Base-by-base conservation (phyloP, 2,329 filamentous ascomycete species). In the Fusarium sp. region DNA sequence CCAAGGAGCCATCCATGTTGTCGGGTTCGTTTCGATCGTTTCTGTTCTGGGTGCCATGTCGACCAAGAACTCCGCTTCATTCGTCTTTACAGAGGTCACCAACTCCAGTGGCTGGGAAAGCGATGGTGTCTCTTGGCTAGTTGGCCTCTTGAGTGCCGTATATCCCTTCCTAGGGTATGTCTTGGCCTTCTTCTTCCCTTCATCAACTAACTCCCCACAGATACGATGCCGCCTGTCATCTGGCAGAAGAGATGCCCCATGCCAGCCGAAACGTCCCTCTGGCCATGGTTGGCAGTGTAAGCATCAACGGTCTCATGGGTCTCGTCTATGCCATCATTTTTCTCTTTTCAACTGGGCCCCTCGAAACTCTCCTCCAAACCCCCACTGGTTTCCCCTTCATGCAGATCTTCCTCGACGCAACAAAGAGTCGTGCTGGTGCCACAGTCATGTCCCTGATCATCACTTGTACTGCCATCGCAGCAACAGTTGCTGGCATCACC, bases 281-380 rank as follows among this genome's bases (percentile, higher is more conserved):
- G 7, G 76, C 76, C 8, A 78, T 78, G 76, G 66, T 79, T 0
- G 75, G 76, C 6, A 76, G 74, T 37, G 74, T 77, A 3, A 50
- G 76, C 0, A 70, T 82, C 36, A 85, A 85, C 48, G 82, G 82
- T 0, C 47, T 84, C 2, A 77, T 84, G 46, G 83, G 82, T 5
- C 73, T 84, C 3, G 73, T 74, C 5, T 83, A 79, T 62, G 75
- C 74, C 31, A 75, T 82, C 51, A 72, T 83, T 8, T 70, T 85
- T 0, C 73, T 84, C 3, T 85, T 80, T 70, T 80, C 76, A 2
- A 76, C 82, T 1, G 80, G 80, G 2, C 66, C 70, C 6, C 73
- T 84, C 2, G 71, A 80, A 1, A 66, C 71, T 0, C 69, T 84
- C 5, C 74, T 83, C 4, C 46, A 74, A 1, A 81, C 80, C 0